Conservation (phyloP, 1,139 yeast genomes). For the Pichiaceae sp. region DNA sequence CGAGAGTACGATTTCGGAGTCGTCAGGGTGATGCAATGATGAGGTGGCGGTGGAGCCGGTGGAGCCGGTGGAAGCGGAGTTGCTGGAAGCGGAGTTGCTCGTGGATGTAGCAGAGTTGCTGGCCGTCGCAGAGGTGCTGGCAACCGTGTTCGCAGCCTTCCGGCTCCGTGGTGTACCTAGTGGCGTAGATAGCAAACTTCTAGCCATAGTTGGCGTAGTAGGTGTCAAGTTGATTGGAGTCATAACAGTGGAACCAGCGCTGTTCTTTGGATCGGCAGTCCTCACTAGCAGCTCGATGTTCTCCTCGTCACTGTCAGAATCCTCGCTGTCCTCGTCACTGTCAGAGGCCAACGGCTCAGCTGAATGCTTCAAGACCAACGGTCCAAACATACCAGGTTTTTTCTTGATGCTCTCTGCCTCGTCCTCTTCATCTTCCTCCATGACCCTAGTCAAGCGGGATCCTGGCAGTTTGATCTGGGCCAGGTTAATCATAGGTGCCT, state of each 20-base stretch:
- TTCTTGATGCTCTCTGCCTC: neutral
- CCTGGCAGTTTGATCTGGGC: neutral
- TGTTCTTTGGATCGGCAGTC: neutral
- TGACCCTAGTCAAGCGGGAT: conserved; percentile 4
- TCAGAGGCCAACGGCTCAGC: conserved; percentile 5
- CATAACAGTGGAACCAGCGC: neutral
- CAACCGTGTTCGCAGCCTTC: too few species aligned
- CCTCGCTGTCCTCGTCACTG: conserved; percentile 9
- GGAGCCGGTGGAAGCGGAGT: too few species aligned
- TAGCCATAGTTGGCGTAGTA: too few species aligned
- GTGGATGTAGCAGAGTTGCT: too few species aligned
- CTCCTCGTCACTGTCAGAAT: conserved; percentile 24
- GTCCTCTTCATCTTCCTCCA: conserved; percentile 16
- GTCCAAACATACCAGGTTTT: conserved; percentile 1
- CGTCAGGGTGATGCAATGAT: too few species aligned
- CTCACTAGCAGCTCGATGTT: conserved; percentile 19
- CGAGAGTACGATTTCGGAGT: neutral
- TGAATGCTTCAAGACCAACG: conserved; percentile 1
- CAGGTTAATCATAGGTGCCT: neutral
- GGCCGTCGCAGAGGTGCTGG: too few species aligned
- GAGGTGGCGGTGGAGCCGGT: too few species aligned
- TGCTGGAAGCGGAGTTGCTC: too few species aligned
- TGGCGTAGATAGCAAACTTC: too few species aligned
- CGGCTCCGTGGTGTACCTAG: too few species aligned
- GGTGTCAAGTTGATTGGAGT: neutral